phyloP scores from a whole-genome alignment of 371 early-diverging fungal genomes.

The Rhizopus delemar region DNA sequence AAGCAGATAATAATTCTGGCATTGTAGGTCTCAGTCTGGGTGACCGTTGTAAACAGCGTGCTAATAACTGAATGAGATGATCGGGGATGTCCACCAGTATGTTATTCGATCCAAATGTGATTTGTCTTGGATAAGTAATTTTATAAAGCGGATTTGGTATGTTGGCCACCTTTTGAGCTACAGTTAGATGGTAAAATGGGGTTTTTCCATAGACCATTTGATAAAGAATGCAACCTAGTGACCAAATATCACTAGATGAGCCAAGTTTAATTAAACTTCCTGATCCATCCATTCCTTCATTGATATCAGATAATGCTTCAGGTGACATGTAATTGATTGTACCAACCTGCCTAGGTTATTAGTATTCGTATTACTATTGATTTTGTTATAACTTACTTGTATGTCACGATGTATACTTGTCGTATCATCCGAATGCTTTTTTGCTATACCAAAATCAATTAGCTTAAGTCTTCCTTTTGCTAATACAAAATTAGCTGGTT shows the following conservation, averaged over 20 bases:
- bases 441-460: constrained; percentile 99
- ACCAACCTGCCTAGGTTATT: constrained; percentile 57
- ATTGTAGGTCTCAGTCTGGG: constrained; percentile 7
- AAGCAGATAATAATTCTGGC: constrained; percentile 1
- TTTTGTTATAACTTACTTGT: constrained; percentile 53
- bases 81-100: background rate
- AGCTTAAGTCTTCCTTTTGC: constrained; percentile 85
- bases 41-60: constrained; percentile 6
- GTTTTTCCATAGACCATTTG: constrained; percentile 92
- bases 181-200: constrained; percentile 77
- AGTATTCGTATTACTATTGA: background rate
- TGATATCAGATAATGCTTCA: constrained; percentile 71
- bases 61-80: background rate
- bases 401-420: constrained; percentile 90
- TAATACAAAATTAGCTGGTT: constrained; percentile 94
- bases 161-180: constrained; percentile 66
- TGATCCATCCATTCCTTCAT: constrained; percentile 14
- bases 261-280: constrained; percentile 52
- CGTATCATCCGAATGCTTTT: constrained; percentile 90
- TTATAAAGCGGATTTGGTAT: constrained; percentile 69
- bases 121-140: constrained; percentile 60
- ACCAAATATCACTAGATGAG: constrained; percentile 93
- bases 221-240: constrained; percentile 96
- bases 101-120: background rate
- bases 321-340: constrained; percentile 99